Base-by-base conservation (phyloP, 441 rosid species). In the Corymbia calophylla region DNA sequence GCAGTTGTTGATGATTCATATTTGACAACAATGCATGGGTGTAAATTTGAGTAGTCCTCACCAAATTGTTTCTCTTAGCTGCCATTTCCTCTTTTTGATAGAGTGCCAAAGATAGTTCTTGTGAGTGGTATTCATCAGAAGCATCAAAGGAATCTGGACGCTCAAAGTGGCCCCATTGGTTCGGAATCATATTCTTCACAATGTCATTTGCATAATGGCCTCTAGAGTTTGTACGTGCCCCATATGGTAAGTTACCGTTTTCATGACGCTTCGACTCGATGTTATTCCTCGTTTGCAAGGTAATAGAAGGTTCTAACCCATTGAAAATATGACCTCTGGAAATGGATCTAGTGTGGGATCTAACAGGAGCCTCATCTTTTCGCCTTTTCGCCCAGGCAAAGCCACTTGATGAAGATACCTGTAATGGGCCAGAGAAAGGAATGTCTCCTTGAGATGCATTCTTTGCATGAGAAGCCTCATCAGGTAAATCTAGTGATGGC, bases 341-440 rank as follows among this genome's bases (percentile, higher is more conserved):
- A 73, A 88, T 93, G 80, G 99, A 95, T 91, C 98, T 94, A 62
- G 77, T 88, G 91, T 94, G 96, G 88, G 97, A 94, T 90, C 94
- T 94, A 89, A 87, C 60, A 56, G 95, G 89, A 89, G 91, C 92
- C 88, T 94, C 95, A 86, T 95, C 97, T 92, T 92, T 96, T 88
- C 92, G 92, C 66, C 97, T 94, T 92, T 93, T 97, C 47, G 97
- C 99, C 99, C 99, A 97, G 66, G 97, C 97, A 94, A 97, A 97
- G 91, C 99, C 97, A 92, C 95, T 95, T 62, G 99, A 97, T 77
- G 93, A 89, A 87, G 99, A 94, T 89, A 97, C 96, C 92, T 95
- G 98, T 73, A 96, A 91, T 9, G 97, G 99, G 60, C 98, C 98
- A 62, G 99, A 96, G 91, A 95, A 96, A 89, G 97, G 99, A 90